phyloP scores from a whole-genome alignment of 2,329 filamentous ascomycete genomes.

The Cylindrodendrum hubeiense region DNA sequence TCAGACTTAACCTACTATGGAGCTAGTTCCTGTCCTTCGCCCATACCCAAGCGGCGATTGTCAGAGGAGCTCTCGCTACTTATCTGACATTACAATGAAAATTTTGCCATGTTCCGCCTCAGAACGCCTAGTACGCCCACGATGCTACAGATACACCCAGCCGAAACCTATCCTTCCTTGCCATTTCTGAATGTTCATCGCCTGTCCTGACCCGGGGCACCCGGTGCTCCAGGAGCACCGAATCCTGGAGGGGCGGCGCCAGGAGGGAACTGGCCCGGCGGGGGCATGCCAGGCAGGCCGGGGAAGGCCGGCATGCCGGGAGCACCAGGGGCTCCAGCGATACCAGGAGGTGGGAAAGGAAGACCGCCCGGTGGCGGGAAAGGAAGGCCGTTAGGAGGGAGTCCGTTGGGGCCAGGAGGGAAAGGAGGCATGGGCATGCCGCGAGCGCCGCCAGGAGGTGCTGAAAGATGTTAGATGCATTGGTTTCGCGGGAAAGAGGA shows the following conservation, averaged over 20 bases:
- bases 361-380: conserved; percentile 43
- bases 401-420: conserved; percentile 57
- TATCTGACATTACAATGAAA: conserved; percentile 12
- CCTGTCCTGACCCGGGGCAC: conserved; percentile 55
- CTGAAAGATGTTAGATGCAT: conserved; percentile 30
- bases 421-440: conserved; percentile 62
- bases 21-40: conserved; percentile 13
- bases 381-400: conserved; percentile 56
- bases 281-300: conserved; percentile 52
- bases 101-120: conserved; percentile 28
- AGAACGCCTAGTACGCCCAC: conserved; percentile 50
- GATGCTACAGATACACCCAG: conserved; percentile 41
- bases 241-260: conserved; percentile 50
- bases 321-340: conserved; percentile 43
- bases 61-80: not conserved
- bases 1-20: not conserved
- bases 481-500: not conserved
- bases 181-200: conserved; percentile 44
- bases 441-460: conserved; percentile 66
- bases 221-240: conserved; percentile 50
- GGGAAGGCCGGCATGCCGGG: conserved; percentile 45
- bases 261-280: conserved; percentile 58
- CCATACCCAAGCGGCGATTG: conserved; percentile 14
- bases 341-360: conserved; percentile 55
- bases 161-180: conserved; percentile 22